Base-by-base conservation (phyloP, 495 filamentous ascomycete genomes). In the Penicillium cosmopolitanum region DNA sequence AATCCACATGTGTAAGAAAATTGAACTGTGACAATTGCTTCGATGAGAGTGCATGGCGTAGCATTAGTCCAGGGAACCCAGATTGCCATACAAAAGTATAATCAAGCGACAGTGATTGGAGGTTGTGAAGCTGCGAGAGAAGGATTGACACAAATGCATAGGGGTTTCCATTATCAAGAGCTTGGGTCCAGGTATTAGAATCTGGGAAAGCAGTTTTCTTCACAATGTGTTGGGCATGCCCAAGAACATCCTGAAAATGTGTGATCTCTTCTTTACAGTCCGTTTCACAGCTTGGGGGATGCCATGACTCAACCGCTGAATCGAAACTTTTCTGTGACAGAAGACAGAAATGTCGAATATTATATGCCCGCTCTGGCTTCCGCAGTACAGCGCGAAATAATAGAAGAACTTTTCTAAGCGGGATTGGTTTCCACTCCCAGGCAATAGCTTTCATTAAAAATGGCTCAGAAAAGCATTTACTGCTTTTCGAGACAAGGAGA, bases 21-120 rank as follows among this genome's bases (percentile, higher is more conserved):
- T 46, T 18, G 34, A 58, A 58, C 50, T 35, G 48, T 31, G 56
- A 58, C 19, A 58, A 58, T 53, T 18, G 40, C 38, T 46, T 40
- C n/a, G 36, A 56, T n/a, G 15, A 52, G 25, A 62, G 50, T 7
- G 60, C 60, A 58, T 62, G 60, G 4, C 50, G 55, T 50, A 62
- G 42, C 60, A 62, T 62, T 16, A 62, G 34, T 16, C 60, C 60
- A 1, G 60, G 60, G 18, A 62, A 62, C 25, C 60, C 60, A 11
- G 50, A 57, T 34, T 62, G 54, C 60, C 60, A 62, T 15, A 62
- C 55, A 51, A 62, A 62, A 18, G 60, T 36, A 23, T 57, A 62
- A 33, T 62, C 60, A 31, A 62, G 54, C 16, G 2, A 18, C 21
- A 62, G 13, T 1, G 60, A 57, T 33, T 33, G 31, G 0, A 62